These are phyloP conservation scores for Macrolepiota albuminosa DNA, from an alignment of 768 basidiomycete species.

Conservation along the genomic window DNA sequence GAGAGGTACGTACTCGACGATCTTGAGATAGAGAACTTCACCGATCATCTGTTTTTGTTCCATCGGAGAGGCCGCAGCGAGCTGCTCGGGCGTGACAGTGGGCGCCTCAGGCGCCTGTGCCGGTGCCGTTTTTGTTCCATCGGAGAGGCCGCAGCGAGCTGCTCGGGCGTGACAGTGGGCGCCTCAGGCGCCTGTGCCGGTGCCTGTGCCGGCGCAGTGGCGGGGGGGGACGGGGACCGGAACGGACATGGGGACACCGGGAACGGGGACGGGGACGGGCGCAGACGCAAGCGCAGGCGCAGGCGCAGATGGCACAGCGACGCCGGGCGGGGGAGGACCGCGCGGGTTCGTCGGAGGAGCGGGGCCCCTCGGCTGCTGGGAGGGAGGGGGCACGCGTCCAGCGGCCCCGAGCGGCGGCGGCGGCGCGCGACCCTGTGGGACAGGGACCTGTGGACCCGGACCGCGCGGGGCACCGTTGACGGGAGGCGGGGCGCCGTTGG, in stretches of 20 bases:
- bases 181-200: constrained; percentile 32
- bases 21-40: constrained; percentile 92
- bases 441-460: constrained; percentile 15
- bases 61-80: constrained; percentile 57
- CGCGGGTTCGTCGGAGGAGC: constrained; percentile 34
- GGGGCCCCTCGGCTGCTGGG: constrained; percentile 18
- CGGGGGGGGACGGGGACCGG: constrained; percentile 10
- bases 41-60: constrained; percentile 99
- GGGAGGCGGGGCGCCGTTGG: constrained; percentile 47
- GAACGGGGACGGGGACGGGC: constrained; percentile 13
- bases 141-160: constrained; percentile 57
- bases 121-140: constrained; percentile 88
- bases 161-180: constrained; percentile 40
- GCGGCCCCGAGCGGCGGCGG: background rate
- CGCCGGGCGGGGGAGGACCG: constrained; percentile 26
- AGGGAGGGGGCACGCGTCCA: constrained; percentile 6
- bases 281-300: no score
- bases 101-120: constrained; percentile 35
- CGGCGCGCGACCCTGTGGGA: constrained; percentile 6
- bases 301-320: constrained; percentile 28
- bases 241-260: constrained; percentile 9
- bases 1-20: constrained; percentile 58
- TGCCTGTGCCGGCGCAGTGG: constrained; percentile 15
- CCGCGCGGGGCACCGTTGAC: constrained; percentile 49
- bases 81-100: constrained; percentile 42